Conservation (phyloP, 2,329 filamentous ascomycete genomes). For the Ceratocystis destructans region DNA sequence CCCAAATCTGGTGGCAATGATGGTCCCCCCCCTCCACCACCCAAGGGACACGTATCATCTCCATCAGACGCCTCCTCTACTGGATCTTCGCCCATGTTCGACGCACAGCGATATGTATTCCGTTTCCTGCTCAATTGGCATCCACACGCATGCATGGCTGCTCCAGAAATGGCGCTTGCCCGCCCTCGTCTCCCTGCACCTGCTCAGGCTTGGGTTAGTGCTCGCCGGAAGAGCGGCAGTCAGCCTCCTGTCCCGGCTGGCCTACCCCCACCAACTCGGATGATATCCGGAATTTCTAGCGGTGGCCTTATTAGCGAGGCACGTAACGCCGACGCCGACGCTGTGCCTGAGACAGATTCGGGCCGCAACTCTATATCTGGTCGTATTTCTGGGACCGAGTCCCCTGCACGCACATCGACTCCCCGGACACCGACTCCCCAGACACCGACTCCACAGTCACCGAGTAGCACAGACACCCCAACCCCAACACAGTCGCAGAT, state of each 20-base stretch:
- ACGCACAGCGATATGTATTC: slow-evolving; percentile 51
- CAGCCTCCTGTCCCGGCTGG: slow-evolving; percentile 28
- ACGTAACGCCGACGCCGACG: slow-evolving; percentile 34
- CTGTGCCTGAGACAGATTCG: slow-evolving; percentile 24
- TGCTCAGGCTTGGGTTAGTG: slow-evolving; percentile 50
- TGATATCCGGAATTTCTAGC: slow-evolving; percentile 34
- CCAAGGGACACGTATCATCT: slow-evolving; percentile 25
- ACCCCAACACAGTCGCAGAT: slow-evolving; percentile 4
- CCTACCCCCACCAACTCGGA: slow-evolving; percentile 33
- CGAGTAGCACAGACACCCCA: not conserved
- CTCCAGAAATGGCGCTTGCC: slow-evolving; percentile 41
- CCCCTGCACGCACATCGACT: slow-evolving; percentile 4
- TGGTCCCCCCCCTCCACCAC: slow-evolving; percentile 26
- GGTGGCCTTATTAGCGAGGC: slow-evolving; percentile 38
- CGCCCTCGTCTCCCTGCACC: slow-evolving; percentile 56
- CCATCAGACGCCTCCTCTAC: slow-evolving; percentile 40
- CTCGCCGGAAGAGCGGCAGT: slow-evolving; percentile 29
- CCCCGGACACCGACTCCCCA: not conserved
- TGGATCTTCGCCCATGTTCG: slow-evolving; percentile 41
- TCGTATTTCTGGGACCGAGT: not conserved
- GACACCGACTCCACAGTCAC: not conserved
- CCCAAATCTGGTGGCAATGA: slow-evolving; percentile 1
- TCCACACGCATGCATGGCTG: slow-evolving; percentile 23
- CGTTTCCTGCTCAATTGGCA: slow-evolving; percentile 61
- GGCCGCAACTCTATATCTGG: slow-evolving; percentile 19